Conservation (phyloP, 1,284 basidiomycete species). For the Schizophyllum amplum region DNA sequence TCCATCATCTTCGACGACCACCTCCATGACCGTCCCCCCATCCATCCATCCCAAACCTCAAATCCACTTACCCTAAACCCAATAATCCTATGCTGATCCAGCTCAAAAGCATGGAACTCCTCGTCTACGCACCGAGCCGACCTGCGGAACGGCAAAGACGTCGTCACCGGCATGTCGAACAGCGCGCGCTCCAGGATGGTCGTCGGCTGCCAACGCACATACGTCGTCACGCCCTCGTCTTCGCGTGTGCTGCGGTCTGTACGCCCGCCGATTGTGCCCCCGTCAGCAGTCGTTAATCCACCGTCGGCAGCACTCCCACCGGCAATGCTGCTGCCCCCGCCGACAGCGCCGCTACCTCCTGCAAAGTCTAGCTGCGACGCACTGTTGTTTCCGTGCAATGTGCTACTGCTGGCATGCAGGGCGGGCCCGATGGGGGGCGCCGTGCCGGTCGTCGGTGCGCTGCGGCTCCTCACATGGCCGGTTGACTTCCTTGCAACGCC, state of each 20-base stretch:
- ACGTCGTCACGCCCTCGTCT: neutral
- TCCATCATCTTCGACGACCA: too few species aligned
- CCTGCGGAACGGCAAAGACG: slow-evolving; percentile 15
- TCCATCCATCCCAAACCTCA: too few species aligned
- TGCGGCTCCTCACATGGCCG: neutral
- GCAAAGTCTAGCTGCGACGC: too few species aligned
- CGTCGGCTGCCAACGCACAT: neutral
- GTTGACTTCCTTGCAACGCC: too few species aligned
- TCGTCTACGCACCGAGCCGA: slow-evolving; percentile 8
- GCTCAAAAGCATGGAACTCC: slow-evolving; percentile 25
- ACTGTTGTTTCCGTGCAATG: too few species aligned
- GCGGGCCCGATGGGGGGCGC: neutral
- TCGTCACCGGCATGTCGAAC: slow-evolving; percentile 2
- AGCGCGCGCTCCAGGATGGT: neutral
- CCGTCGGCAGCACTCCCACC: too few species aligned
- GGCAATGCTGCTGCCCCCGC: too few species aligned
- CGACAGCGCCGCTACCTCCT: too few species aligned
- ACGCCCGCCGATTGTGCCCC: too few species aligned
- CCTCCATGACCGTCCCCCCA: too few species aligned
- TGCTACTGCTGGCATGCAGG: neutral
- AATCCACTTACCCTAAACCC: slow-evolving; percentile 23
- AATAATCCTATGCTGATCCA: slow-evolving; percentile 28
- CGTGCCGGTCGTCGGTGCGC: neutral
- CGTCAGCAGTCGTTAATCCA: too few species aligned
- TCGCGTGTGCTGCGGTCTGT: neutral